A percentile compares a stretch with the other conserved stretches of the same genome.
These are phyloP conservation scores for Pseudozyma pruni DNA, from an alignment of 1,284 basidiomycete species.

Conservation along the genomic window DNA sequence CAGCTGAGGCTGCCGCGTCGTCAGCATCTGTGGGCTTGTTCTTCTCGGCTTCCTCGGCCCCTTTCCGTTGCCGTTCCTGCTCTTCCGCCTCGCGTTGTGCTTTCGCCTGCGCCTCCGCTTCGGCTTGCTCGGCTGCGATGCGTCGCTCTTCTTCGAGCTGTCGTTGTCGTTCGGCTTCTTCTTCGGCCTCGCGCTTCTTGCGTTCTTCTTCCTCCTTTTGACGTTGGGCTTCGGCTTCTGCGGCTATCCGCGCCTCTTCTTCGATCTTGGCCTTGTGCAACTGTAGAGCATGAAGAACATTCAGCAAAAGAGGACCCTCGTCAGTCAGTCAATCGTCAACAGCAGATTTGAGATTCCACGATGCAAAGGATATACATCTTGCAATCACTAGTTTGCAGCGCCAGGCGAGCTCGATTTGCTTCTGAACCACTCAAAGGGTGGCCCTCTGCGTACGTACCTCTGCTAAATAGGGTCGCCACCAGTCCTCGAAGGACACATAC, in stretches of 20 bases:
- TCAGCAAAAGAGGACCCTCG: background rate
- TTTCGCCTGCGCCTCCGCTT: conserved; percentile 17
- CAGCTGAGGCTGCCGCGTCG: background rate
- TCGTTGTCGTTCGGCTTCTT: conserved; percentile 35
- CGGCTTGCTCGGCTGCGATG: conserved; percentile 31
- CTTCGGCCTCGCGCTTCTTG: conserved; percentile 29
- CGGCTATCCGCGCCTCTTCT: conserved; percentile 33
- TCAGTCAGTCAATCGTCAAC: conserved; percentile 11
- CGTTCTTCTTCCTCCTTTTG: conserved; percentile 37
- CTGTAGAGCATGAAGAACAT: conserved; percentile 2
- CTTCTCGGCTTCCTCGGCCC: conserved; percentile 24
- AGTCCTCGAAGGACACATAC: conserved; percentile 59
- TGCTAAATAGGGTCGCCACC: conserved; percentile 58
- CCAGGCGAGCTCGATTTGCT: too few species aligned
- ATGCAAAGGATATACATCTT: background rate
- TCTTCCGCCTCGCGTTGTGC: conserved; percentile 11
- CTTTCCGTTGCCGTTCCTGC: conserved; percentile 11
- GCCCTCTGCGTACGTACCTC: conserved; percentile 34
- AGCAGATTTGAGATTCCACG: background rate
- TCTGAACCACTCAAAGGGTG: background rate
- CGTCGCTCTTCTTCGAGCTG: conserved; percentile 20
- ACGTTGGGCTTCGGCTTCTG: conserved; percentile 34
- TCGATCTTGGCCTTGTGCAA: conserved; percentile 21
- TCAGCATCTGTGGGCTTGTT: conserved; percentile 14
- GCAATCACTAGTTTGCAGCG: too few species aligned